Conservation (phyloP, 2,329 filamentous ascomycete genomes). For the Talaromyces sp. region DNA sequence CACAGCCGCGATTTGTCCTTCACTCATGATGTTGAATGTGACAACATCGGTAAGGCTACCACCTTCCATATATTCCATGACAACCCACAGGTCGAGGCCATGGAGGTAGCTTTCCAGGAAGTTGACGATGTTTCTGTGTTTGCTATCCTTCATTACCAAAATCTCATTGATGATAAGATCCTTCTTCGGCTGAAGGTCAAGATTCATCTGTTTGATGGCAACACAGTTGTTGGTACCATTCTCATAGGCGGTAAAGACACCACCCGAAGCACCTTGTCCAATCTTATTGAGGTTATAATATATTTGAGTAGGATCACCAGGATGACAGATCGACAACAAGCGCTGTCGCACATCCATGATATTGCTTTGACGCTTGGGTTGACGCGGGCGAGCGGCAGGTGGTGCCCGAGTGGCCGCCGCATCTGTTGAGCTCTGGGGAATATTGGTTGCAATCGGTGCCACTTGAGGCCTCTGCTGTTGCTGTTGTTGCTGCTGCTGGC, state of each 20-base stretch:
- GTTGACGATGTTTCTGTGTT: constrained; percentile 98
- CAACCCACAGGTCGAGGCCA: constrained; percentile 90
- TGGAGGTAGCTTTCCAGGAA: constrained; percentile 97
- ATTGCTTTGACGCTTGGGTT: constrained; percentile 76
- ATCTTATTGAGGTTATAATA: constrained; percentile 92
- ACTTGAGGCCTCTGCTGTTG: constrained; percentile 43
- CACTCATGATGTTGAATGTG: constrained; percentile 98
- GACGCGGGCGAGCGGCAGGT: constrained; percentile 69
- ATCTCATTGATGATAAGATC: constrained; percentile 99
- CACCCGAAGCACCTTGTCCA: constrained; percentile 93
- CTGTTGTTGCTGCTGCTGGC: constrained; percentile 65
- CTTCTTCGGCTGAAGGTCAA: constrained; percentile 98
- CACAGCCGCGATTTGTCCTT: constrained; percentile 94
- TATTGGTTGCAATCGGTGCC: constrained; percentile 39
- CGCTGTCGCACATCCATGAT: constrained; percentile 79
- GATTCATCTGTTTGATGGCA: constrained; percentile 99
- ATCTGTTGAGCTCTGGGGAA: constrained; percentile 36
- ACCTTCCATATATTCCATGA: constrained; percentile 99
- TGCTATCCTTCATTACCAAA: constrained; percentile 98
- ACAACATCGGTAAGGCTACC: constrained; percentile 97
- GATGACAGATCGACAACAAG: constrained; percentile 85
- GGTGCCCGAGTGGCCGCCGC: constrained; percentile 49
- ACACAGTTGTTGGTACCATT: constrained; percentile 82
- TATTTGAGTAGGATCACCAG: constrained; percentile 83
- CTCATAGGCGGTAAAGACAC: constrained; percentile 91